A percentile compares a stretch with the other conserved stretches of the same genome.
These are phyloP conservation scores for Fusarium vanettenii DNA, from an alignment of 2,329 filamentous ascomycete species.

Conservation along the genomic window DNA sequence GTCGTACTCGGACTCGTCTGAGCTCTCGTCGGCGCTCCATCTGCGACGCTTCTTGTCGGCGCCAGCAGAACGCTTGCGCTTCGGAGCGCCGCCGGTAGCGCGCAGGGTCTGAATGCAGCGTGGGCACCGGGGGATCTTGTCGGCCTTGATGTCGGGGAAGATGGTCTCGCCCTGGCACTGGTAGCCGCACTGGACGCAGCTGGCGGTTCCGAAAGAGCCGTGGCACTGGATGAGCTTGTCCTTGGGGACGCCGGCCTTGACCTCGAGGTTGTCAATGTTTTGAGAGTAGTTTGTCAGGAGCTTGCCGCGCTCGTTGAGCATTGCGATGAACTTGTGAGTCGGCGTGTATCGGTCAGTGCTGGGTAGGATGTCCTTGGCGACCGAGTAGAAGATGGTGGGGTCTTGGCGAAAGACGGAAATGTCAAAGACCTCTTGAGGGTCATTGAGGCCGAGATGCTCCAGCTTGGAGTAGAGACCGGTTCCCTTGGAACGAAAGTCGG, in stretches of 20 bases:
- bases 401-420: conserved; percentile 88
- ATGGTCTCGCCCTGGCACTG: conserved; percentile 81
- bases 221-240: conserved; percentile 95
- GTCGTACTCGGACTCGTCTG: conserved; percentile 60
- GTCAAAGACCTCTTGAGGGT: conserved; percentile 96
- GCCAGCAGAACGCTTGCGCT: conserved; percentile 55
- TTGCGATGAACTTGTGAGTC: conserved; percentile 91
- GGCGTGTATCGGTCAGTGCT: conserved; percentile 84
- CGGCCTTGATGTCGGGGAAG: conserved; percentile 81
- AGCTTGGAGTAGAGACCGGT: conserved; percentile 92
- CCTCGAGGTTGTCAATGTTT: conserved; percentile 97
- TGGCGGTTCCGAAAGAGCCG: conserved; percentile 93
- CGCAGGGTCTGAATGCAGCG: conserved; percentile 71
- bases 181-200: conserved; percentile 84
- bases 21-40: conserved; percentile 53
- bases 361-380: conserved; percentile 91
- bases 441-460: conserved; percentile 78
- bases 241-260: conserved; percentile 81
- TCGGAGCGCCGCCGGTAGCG: conserved; percentile 41
- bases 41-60: conserved; percentile 57
- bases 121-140: conserved; percentile 81
- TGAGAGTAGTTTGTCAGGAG: conserved; percentile 98
- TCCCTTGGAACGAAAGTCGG: conserved; percentile 94
- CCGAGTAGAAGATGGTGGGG: conserved; percentile 88
- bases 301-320: conserved; percentile 89